Evolutionary conservation across 192 early-diverging fungal species (phyloP).

Genomic region (Dispira parvispora): DNA sequence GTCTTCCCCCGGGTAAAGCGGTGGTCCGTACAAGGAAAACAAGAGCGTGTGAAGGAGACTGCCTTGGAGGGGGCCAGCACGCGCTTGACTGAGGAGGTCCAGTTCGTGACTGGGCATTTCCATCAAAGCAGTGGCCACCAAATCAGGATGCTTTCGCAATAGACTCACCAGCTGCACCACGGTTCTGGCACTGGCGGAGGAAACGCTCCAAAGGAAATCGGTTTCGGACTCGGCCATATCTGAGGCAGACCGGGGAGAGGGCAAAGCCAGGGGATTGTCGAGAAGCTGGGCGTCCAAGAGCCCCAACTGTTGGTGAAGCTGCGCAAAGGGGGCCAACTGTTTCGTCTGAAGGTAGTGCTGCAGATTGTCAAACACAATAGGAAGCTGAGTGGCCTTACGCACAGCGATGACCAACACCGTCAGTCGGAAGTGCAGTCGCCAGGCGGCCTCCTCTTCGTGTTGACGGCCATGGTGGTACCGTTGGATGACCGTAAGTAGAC

Average conservation of each 20-base stretch:
- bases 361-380: conserved; percentile 6
- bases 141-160: conserved; percentile 4
- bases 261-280: neutral
- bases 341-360: neutral
- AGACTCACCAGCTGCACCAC: neutral
- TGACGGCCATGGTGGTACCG: neutral
- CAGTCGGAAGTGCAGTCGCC: neutral
- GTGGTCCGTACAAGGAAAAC: conserved; percentile 5
- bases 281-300: conserved; percentile 5
- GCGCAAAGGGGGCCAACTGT: conserved; percentile 1
- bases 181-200: neutral
- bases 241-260: neutral
- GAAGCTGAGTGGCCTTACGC: conserved; percentile 2
- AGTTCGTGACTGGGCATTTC: conserved; percentile 11
- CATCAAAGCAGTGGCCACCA: neutral
- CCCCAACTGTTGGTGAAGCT: conserved; percentile 5
- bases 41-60: conserved; percentile 2
- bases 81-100: neutral
- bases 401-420: neutral
- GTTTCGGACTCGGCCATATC: neutral
- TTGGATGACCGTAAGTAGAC: neutral
- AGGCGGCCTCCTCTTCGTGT: neutral
- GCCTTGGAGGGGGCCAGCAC: conserved; percentile 6
- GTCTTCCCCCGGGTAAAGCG: neutral
- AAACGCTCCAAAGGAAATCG: neutral